Base-by-base conservation (phyloP, 345 rosid genomes). In the Ceriops tagal region DNA sequence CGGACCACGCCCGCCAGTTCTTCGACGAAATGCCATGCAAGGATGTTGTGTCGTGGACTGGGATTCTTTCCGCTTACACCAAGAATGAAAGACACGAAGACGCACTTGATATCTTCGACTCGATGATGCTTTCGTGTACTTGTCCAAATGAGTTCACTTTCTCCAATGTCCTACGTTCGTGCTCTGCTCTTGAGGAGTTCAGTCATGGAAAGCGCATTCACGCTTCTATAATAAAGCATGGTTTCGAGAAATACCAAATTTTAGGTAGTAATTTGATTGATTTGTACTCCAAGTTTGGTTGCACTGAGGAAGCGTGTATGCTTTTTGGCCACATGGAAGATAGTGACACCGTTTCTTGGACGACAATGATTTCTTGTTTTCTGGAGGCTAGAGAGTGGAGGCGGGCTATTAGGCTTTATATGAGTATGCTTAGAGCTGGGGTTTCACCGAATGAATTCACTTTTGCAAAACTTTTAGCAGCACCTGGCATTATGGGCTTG, bases 21-120 rank as follows among this genome's bases (percentile, higher is more conserved):
- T 89, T 91, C 80, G 92, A 91, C 13, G 88, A 88, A 88, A 87
- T 91, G 93, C 83, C 84, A 19, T 68, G 53, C 0, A 89, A 70
- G 67, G 88, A 84, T 21, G 89, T 80, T 5, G 91, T 89, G 21
- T 85, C 95, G 0, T 91, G 95, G 89, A 84, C 95, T 0, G 85
- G 82, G 57, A 62, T 86, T 62, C 65, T 89, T 70, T 78, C 95
- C 70, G 85, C 84, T 26, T 76, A 83, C 69, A 75, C 69, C 20
- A 79, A 77, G 67, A 59, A 58, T 39, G 87, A 69, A 63, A 77
- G 73, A 58, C 83, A 82, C 61, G 81, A 61, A 34, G 74, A 74
- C 0, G 86, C 91, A 28, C 76, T 87, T 62, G 73, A 65, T 19
- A 20, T 78, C 39, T 87, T 87, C 6, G 68, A 76, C 27, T 78